A percentile compares a stretch with the other conserved stretches of the same genome.
Evolutionary conservation across 495 filamentous ascomycete genomes (phyloP).

Genomic region (Penicillium alfredii): DNA sequence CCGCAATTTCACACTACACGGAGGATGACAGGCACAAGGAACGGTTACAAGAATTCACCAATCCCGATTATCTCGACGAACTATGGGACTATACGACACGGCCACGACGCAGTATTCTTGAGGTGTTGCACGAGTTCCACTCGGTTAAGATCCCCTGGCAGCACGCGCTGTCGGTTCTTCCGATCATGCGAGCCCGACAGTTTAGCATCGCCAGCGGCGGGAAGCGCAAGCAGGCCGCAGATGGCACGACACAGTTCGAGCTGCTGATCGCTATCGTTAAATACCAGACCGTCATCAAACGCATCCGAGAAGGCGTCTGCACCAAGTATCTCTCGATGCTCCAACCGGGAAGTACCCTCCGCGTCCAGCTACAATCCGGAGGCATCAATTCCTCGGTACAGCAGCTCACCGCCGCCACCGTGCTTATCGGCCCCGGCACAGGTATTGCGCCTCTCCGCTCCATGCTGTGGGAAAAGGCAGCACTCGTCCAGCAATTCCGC

Average conservation of each 20-base stretch:
- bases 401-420: slow-evolving; percentile 49
- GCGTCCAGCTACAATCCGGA: slow-evolving; percentile 53
- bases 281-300: slow-evolving; percentile 82
- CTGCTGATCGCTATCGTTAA: slow-evolving; percentile 87
- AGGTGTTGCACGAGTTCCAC: slow-evolving; percentile 86
- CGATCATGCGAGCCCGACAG: slow-evolving; percentile 68
- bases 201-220: slow-evolving; percentile 86
- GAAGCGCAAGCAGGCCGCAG: slow-evolving; percentile 32
- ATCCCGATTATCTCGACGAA: slow-evolving; percentile 74
- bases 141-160: slow-evolving; percentile 75
- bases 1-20: slow-evolving; percentile 66
- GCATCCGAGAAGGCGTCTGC: slow-evolving; percentile 80
- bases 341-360: slow-evolving; percentile 47
- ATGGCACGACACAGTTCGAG: slow-evolving; percentile 53
- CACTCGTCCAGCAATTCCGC: slow-evolving; percentile 33
- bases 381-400: slow-evolving; percentile 46
- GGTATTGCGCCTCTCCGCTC: slow-evolving; percentile 85
- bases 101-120: slow-evolving; percentile 83
- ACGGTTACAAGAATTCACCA: slow-evolving; percentile 74
- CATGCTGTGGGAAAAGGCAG: slow-evolving; percentile 63
- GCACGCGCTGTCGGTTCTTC: slow-evolving; percentile 63
- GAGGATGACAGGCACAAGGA: slow-evolving; percentile 66
- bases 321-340: slow-evolving; percentile 76
- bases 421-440: slow-evolving; percentile 86
- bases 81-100: slow-evolving; percentile 93